These are phyloP conservation scores for Leptodermis oblonga DNA, from an alignment of 257 asterid species.

Conservation along the genomic window DNA sequence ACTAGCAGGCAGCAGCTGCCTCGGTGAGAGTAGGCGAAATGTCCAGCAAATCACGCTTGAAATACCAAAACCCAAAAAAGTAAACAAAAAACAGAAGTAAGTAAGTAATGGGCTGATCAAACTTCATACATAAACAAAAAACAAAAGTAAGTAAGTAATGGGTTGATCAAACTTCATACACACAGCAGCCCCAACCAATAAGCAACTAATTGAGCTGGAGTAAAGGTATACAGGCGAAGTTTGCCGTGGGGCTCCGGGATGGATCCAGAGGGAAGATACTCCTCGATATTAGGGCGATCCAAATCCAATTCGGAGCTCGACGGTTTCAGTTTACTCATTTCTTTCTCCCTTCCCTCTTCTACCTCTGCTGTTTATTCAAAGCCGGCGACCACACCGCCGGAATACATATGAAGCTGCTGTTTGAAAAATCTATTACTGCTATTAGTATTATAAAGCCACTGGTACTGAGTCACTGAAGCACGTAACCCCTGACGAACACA, in stretches of 20 bases:
- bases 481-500: neutral
- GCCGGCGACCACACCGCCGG: slow-evolving; percentile 8
- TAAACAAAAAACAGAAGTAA: too few species aligned
- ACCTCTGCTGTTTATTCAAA: neutral
- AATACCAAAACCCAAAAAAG: neutral
- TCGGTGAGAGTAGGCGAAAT: slow-evolving; percentile 91
- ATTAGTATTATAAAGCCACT: too few species aligned
- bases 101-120: neutral
- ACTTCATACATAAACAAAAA: neutral
- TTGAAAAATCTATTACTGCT: too few species aligned
- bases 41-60: slow-evolving; percentile 87
- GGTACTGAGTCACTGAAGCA: neutral
- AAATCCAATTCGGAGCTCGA: slow-evolving; percentile 82
- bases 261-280: slow-evolving; percentile 83
- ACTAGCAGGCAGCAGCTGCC: slow-evolving; percentile 98
- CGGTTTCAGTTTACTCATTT: slow-evolving; percentile 26
- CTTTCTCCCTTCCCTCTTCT: too few species aligned
- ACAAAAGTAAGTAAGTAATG: too few species aligned
- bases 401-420: neutral
- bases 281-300: slow-evolving; percentile 90
- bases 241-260: slow-evolving; percentile 73
- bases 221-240: slow-evolving; percentile 58
- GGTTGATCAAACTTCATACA: too few species aligned
- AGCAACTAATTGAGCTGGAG: neutral
- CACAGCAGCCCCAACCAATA: too few species aligned